Base-by-base conservation (phyloP, 805 yeast species). In the Kazachstania martiniae region DNA sequence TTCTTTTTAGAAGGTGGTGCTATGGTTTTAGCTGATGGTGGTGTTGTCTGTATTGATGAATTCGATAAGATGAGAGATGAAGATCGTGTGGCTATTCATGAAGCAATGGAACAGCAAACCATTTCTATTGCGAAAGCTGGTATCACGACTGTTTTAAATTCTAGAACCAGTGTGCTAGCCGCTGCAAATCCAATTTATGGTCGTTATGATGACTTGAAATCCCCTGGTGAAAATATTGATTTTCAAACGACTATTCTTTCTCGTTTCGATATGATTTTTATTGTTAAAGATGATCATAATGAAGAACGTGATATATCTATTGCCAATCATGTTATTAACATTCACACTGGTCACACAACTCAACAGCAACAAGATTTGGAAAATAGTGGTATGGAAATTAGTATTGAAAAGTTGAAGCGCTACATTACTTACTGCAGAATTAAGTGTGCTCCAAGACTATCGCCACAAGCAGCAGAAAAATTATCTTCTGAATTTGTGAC, bases 81-180 rank as follows among this genome's bases (percentile, higher is more conserved):
- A 56, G 98, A 91, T 59, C 72, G 99, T 53, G 97, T 91, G 24
- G 97, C 98, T 0, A 91, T 91, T 44, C 99, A 91, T 59, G 99
- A 91, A 66, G 98, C 98, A 9, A 91, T 91, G 99, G 99, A 91
- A 63, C 99, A 91, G 60, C 99, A 91, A 61, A 91, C 98, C 0
- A 91, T 91, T 38, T 89, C 97, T 10, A 87, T 91, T 56, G 98
- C 99, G 21, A 91, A 91, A 58, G 99, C 99, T 8, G 99, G 99
- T 57, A 91, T 91, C 46, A 91, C 97, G 2, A 91, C 99, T 0
- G 87, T 91, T 35, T 68, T 91, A 46, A 91, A 91, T 59, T 91
- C 98, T 3, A 72, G 99, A 61, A 91, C 98, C 0, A 78, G 94
- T 22, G 98, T 91, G 4, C 65, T 91, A 29, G 98, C 98, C 0